These are phyloP conservation scores for Pichia sp. DNA, from an alignment of 1,139 yeast species.

Conservation along the genomic window DNA sequence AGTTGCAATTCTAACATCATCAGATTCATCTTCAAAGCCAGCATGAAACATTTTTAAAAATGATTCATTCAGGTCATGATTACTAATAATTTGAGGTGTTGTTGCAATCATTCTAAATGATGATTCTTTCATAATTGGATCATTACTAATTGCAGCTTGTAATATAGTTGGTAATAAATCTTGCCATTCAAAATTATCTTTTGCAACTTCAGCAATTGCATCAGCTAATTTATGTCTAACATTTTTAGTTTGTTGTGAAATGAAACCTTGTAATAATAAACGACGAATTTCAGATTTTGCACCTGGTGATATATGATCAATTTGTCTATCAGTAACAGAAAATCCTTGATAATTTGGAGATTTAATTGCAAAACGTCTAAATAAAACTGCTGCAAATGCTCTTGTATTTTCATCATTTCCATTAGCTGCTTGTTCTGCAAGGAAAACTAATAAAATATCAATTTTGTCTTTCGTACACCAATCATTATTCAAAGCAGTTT, in stretches of 20 bases:
- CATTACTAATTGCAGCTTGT: constrained; percentile 48
- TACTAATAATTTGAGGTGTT: constrained; percentile 67
- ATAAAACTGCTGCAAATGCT: constrained; percentile 78
- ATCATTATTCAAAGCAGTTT: constrained; percentile 59
- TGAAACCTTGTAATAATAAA: constrained; percentile 66
- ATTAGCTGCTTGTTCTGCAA: constrained; percentile 71
- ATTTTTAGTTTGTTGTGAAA: constrained; percentile 54
- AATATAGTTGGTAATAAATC: constrained; percentile 71
- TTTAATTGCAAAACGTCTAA: constrained; percentile 79
- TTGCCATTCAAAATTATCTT: constrained; percentile 60
- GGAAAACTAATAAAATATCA: constrained; percentile 64
- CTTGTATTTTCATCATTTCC: constrained; percentile 50
- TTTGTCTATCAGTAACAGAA: constrained; percentile 66
- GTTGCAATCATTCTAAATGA: constrained; percentile 85
- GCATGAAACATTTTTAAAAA: constrained; percentile 64
- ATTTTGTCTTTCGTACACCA: constrained; percentile 65
- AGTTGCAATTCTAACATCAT: constrained; percentile 84
- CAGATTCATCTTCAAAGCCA: constrained; percentile 74
- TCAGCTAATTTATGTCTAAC: constrained; percentile 91
- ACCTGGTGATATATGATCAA: constrained; percentile 59
- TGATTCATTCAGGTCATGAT: constrained; percentile 47
- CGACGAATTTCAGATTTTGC: constrained; percentile 59
- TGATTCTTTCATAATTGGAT: constrained; percentile 78
- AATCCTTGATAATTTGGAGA: constrained; percentile 53
- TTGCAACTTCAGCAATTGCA: constrained; percentile 89